These are phyloP conservation scores for Hygrophoropsis aurantiaca DNA, from an alignment of 768 basidiomycete genomes.

Conservation along the genomic window DNA sequence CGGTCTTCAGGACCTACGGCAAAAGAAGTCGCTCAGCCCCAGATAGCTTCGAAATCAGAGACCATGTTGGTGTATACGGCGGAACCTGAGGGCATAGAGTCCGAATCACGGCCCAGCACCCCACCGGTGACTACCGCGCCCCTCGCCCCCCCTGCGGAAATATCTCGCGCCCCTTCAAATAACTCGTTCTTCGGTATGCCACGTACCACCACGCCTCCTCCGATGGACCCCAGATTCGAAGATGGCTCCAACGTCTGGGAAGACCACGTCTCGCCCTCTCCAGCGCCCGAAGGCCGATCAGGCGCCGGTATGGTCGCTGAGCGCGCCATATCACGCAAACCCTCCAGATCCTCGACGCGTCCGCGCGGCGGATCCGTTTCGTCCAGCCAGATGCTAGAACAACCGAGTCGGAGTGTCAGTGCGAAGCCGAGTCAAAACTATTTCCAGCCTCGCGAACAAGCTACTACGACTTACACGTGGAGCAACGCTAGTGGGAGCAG, in stretches of 20 bases:
- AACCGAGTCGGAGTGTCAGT: slow-evolving; percentile 11
- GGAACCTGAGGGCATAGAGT: slow-evolving; percentile 43
- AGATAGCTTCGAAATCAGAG: slow-evolving; percentile 32
- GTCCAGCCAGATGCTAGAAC: slow-evolving; percentile 21
- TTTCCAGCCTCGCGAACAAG: slow-evolving; percentile 23
- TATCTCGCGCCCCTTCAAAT: background rate
- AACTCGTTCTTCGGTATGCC: slow-evolving; percentile 23
- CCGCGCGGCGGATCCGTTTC: slow-evolving; percentile 21
- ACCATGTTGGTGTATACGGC: slow-evolving; percentile 49
- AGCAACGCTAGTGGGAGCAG: slow-evolving; percentile 22
- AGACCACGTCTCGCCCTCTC: slow-evolving; percentile 15
- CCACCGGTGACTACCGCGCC: slow-evolving; percentile 14
- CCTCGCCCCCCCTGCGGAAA: slow-evolving; percentile 13
- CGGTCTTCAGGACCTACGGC: background rate
- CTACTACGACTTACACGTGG: slow-evolving; percentile 32
- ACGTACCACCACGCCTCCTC: slow-evolving; percentile 24
- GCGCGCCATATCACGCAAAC: slow-evolving; percentile 15
- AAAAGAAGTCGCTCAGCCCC: slow-evolving; percentile 7
- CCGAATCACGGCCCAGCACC: slow-evolving; percentile 8
- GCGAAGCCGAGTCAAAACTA: slow-evolving; percentile 22
- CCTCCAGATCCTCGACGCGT: slow-evolving; percentile 24
- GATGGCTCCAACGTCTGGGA: slow-evolving; percentile 27
- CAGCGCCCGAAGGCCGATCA: background rate
- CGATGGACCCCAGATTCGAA: slow-evolving; percentile 10
- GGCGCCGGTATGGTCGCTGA: slow-evolving; percentile 3